These are phyloP conservation scores for Ophiostoma pallidulum DNA, from an alignment of 2,329 filamentous ascomycete genomes.

Conservation along the genomic window DNA sequence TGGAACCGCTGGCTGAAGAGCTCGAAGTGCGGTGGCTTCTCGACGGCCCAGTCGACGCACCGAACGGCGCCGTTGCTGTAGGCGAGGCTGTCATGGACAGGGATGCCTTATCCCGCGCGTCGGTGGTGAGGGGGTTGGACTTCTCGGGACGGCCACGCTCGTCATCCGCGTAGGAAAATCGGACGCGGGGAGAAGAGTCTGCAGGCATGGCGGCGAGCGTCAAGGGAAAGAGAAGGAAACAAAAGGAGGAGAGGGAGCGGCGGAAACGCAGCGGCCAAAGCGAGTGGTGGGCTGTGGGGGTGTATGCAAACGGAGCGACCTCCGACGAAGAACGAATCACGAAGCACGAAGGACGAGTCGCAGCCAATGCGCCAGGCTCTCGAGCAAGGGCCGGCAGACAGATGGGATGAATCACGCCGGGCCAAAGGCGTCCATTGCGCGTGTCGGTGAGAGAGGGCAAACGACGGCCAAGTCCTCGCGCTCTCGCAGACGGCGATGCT, in stretches of 20 bases:
- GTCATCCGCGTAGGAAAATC: constrained; percentile 44
- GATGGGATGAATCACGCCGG: constrained; percentile 3
- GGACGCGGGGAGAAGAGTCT: constrained; percentile 47
- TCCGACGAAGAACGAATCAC: neutral
- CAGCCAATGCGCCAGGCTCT: neutral
- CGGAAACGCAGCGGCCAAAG: neutral
- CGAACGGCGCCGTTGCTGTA: constrained; percentile 33
- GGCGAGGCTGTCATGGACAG: constrained; percentile 32
- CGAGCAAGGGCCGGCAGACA: neutral
- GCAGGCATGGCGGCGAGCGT: constrained; percentile 24
- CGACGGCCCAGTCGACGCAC: constrained; percentile 32
- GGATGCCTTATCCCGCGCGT: constrained; percentile 34
- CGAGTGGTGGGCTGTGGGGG: no score
- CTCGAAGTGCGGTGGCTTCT: constrained; percentile 29
- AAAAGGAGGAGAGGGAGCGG: neutral
- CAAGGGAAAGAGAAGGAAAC: neutral
- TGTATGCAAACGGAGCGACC: no score
- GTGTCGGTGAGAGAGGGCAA: neutral
- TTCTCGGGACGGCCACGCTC: constrained; percentile 34
- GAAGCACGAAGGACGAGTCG: neutral
- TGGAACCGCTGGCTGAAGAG: constrained; percentile 9
- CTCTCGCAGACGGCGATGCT: neutral
- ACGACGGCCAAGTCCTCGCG: no score
- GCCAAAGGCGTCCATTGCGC: constrained; percentile 10
- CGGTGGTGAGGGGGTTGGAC: constrained; percentile 35